These are phyloP conservation scores for Mangifera indica DNA, from an alignment of 345 rosid species.

Conservation along the genomic window DNA sequence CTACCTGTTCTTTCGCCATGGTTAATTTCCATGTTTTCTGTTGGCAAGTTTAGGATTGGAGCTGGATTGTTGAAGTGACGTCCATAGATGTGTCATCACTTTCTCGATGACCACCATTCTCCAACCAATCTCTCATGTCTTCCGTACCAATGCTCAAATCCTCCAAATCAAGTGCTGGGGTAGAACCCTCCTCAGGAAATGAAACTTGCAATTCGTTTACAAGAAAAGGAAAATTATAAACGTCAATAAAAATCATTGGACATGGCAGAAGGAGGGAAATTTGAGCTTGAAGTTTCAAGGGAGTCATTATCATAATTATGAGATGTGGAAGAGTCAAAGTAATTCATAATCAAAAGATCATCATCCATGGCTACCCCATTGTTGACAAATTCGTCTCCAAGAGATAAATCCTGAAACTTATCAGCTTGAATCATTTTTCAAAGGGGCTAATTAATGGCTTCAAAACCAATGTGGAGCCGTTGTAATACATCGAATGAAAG, in stretches of 20 bases:
- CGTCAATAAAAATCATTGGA: neutral
- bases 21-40: slow-evolving; percentile 8
- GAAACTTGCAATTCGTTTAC: slow-evolving; percentile 1
- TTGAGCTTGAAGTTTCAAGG: neutral
- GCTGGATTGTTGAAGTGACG: neutral
- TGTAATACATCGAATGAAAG: neutral
- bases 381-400: neutral
- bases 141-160: slow-evolving; percentile 4
- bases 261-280: neutral
- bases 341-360: neutral
- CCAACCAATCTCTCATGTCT: slow-evolving; percentile 13
- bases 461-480: neutral
- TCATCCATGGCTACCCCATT: neutral
- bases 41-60: slow-evolving; percentile 15
- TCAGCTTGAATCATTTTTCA: neutral
- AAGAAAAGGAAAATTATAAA: neutral
- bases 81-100: neutral
- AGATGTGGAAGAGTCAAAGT: neutral
- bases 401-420: neutral
- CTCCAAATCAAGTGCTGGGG: neutral
- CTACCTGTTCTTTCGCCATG: slow-evolving; percentile 11
- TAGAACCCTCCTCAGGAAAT: no score
- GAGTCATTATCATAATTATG: neutral
- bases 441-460: neutral
- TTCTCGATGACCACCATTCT: neutral